These are phyloP conservation scores for Euphorbia pulcherrima DNA, from an alignment of 345 rosid genomes.

Conservation along the genomic window DNA sequence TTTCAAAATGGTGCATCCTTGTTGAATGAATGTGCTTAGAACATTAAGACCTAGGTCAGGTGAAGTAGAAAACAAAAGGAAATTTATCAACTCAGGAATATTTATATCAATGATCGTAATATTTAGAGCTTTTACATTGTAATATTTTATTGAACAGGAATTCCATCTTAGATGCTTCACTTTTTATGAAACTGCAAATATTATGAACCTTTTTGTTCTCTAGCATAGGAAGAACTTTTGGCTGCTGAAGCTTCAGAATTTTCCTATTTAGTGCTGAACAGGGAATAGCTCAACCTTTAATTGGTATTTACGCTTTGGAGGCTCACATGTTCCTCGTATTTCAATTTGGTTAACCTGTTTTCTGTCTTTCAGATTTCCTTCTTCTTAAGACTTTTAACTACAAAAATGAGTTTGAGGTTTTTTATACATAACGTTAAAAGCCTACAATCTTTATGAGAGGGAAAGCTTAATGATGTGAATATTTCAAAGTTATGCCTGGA, in stretches of 20 bases:
- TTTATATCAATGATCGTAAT: background rate
- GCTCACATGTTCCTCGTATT: background rate
- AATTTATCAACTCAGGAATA: background rate
- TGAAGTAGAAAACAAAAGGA: background rate
- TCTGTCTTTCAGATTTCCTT: background rate
- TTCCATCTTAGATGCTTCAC: background rate
- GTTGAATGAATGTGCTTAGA: background rate
- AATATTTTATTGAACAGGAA: background rate
- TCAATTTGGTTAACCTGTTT: background rate
- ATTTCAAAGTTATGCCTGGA: background rate
- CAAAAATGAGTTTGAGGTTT: background rate
- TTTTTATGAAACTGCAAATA: background rate
- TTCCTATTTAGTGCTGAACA: background rate
- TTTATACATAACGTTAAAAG: background rate
- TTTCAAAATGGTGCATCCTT: background rate
- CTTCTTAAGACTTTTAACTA: background rate
- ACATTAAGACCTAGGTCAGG: background rate
- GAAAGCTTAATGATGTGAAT: background rate
- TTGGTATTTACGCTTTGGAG: background rate
- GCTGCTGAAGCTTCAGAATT: background rate
- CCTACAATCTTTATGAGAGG: background rate
- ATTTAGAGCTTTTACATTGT: too few species aligned
- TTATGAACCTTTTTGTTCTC: background rate
- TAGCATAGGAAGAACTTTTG: background rate
- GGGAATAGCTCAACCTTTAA: background rate